Evolutionary conservation across 192 early-diverging fungal species (phyloP).

Genomic region (Dissophora ornata): DNA sequence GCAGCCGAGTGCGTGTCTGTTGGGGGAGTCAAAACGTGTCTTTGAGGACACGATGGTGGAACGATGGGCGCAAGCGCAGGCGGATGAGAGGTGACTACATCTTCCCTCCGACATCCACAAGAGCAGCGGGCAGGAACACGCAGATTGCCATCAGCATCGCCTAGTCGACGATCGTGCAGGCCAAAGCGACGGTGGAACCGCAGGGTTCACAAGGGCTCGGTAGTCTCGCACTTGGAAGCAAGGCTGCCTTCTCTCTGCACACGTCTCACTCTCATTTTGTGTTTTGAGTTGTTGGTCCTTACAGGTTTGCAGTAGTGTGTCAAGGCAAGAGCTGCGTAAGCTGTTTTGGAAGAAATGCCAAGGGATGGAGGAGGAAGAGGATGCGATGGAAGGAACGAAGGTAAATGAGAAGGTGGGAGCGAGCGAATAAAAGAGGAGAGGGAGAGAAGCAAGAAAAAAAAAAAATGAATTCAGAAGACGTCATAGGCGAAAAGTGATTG

Average conservation of each 20-base stretch:
- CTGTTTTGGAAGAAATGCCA: not conserved
- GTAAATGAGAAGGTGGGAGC: not conserved
- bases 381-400: not conserved
- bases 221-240: too few relatives aligned
- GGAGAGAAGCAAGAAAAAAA: not conserved
- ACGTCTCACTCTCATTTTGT: too few relatives aligned
- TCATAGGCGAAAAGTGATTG: not conserved
- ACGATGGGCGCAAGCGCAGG: not conserved
- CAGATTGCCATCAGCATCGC: too few relatives aligned
- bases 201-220: too few relatives aligned
- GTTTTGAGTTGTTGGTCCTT: too few relatives aligned
- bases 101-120: not conserved
- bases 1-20: not conserved
- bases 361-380: not conserved
- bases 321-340: too few relatives aligned
- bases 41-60: not conserved
- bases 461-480: not conserved
- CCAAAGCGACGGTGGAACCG: too few relatives aligned
- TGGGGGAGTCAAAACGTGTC: conserved; percentile 4
- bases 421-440: not conserved
- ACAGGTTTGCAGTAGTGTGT: too few relatives aligned
- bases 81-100: not conserved
- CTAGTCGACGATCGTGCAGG: too few relatives aligned
- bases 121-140: too few relatives aligned
- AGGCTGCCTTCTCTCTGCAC: not conserved